Base-by-base conservation (phyloP, 306 rosid species). In the Comarum palustre region DNA sequence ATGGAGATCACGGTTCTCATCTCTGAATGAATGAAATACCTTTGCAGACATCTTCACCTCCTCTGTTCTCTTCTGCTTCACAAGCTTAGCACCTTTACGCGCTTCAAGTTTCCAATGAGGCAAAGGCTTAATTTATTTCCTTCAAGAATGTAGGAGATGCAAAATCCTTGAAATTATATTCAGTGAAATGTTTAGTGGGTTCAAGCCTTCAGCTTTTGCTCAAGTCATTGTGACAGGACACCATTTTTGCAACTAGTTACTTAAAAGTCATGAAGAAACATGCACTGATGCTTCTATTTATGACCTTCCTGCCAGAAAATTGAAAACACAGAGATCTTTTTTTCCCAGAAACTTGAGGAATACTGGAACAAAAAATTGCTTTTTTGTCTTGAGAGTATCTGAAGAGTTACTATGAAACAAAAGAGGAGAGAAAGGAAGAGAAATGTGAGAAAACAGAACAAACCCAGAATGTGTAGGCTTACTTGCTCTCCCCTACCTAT, bases 1-100 rank as follows among this genome's bases (percentile, higher is more conserved):
- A 80, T 85, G 88, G 79, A 93, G 82, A 69, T 88, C 93, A 74
- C 76, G 80, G 41, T 85, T 90, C 61, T 93, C 93, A 42, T 86
- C 92, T 36, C 83, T 83, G 72, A 84, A 64, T 8, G 88, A 69
- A 75, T 73, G 81, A 52, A 78, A 71, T 67, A 78, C 66, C 67
- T 84, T 89, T 60, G 82, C 79, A 79, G 97, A 82, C 98, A 93
- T 93, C 41, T 86, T 82, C 69, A 15, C 58, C 54, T 34, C 43
- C 32, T 50, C 48, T 48, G 38, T 45, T 42, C 78, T 77, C 58
- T 72, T 76, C 80, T 46, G 68, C 42, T 68, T 72, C 48, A 73
- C 67, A 71, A 59, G 4, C 54, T 24, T 2, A 45, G 42, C 31
- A 48, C 6, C 24, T 25, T 10, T 2, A 14, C 74, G 54, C 50